Evolutionary conservation across 495 filamentous ascomycete genomes (phyloP), one percentile per base, ranked within the genome.

Genomic region (Penicillium samsonianum): DNA sequence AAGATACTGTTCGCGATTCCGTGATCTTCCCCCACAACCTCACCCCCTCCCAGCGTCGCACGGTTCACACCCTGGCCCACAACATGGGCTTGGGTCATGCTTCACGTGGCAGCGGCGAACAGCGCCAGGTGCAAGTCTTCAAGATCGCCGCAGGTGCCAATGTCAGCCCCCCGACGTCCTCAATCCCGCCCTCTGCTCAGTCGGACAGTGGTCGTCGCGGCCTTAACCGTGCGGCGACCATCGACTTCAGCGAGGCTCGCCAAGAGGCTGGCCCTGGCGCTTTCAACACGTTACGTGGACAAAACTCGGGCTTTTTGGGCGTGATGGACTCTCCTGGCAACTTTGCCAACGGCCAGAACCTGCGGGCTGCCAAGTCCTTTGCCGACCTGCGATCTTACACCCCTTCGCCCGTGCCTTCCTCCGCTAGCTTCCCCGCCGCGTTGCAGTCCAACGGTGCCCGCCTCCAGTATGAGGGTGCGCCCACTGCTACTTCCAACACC

Each of bases 341-440:
- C 56, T 80, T 84, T 44, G 82, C 82, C 53, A 80, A 82, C 20
- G 78, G 80, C 30, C 85, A 85, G 60, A 94, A 91, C 70, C 83
- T 98, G n/a, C 89, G 94, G 22, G 89, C 89, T 30, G 94, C 95
- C 60, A 98, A 98, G 77, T 97, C 93, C 20, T 96, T 96, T 68
- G 94, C 93, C 43, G 94, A 98, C 70, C 76, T 98, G 59, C 89
- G 92, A 57, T 94, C 93, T 3, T 95, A 92, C 73, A 96, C 92
- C 9, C 94, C 94, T 14, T 97, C 93, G 55, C 93, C 94, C 5
- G 92, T 89, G 17, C 88, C 90, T 4, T 96, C 94, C 4, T 88
- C 89, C 12, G 89, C 88, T 19, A 93, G 90, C 78, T 93, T 94
- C 69, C 89, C 90, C n/a, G 84, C 84, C 38, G 79, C 82, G 31